Conservation (phyloP, 2,329 filamentous ascomycete genomes). For the Elsinoe necatrix region DNA sequence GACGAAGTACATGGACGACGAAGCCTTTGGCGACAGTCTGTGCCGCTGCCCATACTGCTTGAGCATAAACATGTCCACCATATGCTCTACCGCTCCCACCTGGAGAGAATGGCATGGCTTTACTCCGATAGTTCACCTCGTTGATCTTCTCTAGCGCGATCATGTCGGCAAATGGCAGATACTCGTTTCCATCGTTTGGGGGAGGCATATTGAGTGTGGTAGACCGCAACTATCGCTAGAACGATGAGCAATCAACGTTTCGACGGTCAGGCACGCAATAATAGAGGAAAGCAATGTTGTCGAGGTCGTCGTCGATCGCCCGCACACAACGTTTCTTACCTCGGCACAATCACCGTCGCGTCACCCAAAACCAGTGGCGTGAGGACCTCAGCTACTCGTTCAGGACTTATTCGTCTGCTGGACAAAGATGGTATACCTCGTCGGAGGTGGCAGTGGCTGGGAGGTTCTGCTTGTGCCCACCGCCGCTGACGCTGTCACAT, state of each 20-base stretch:
- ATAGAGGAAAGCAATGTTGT: too few species aligned
- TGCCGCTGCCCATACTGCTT: constrained; percentile 48
- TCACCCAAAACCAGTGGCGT: neutral
- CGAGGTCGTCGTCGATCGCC: neutral
- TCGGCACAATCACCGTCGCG: neutral
- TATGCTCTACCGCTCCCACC: constrained; percentile 39
- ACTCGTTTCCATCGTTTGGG: constrained; percentile 24
- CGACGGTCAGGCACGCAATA: too few species aligned
- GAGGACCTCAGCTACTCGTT: neutral
- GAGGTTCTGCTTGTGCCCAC: too few species aligned
- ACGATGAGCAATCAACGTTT: too few species aligned
- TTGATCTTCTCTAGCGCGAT: constrained; percentile 36
- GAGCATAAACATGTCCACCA: constrained; percentile 50
- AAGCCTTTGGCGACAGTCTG: constrained; percentile 45
- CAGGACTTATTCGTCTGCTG: neutral
- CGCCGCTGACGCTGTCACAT: neutral
- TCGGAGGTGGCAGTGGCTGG: too few species aligned
- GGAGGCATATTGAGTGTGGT: constrained; percentile 12
- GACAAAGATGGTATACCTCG: neutral
- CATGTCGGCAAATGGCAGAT: constrained; percentile 34
- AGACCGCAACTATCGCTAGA: neutral
- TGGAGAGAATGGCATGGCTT: constrained; percentile 36
- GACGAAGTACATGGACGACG: constrained; percentile 40
- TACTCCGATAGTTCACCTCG: constrained; percentile 33
- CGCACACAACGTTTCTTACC: neutral